Evolutionary conservation across 345 rosid genomes (phyloP), one percentile per base, ranked within the genome.

Genomic region (Gossypium australe): DNA sequence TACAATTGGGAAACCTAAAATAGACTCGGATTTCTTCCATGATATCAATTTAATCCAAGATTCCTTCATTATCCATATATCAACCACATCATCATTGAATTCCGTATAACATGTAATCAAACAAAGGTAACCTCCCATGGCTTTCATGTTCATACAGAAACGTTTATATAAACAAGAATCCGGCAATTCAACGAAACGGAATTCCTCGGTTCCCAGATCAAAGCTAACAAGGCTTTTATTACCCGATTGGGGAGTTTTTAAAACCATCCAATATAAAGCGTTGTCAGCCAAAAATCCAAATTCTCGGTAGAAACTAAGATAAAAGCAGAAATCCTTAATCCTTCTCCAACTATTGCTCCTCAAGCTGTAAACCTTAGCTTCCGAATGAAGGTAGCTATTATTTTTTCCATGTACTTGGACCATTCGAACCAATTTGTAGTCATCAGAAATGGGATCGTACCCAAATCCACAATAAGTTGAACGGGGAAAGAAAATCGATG

Each of bases 211-310:
- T 14, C 69, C 25, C 9, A 65, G 27, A 65, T 65, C 69, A 2
- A 65, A 64, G n/a, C 27, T 17, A 10, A 65, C 27, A 2, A 85
- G 16, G 10, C 67, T 70, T 80, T 82, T 22, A 72, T 80, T 82
- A 24, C 83, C 80, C 0, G 80, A 85, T 22, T 81, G 69, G 11
- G 86, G 45, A 27, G 18, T 71, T 3, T 29, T 63, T 44, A 62
- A 73, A 3, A 49, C 34, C 9, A 82, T 24, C 89, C 90, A 88
- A 45, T 88, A 90, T 78, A 88, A 55, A 27, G 72, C 61, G 17
- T 78, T 68, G 61, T 72, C 38, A 24, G 70, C 92, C 56, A 73
- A 63, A 51, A 84, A 78, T 20, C 90, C 89, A 70, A 73, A 73
- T 3, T 75, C 85, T 55, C 83, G 77, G 17, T 75, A 52, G 17